These are phyloP conservation scores for Forsythia suspensa DNA, from an alignment of 257 asterid species.

Conservation along the genomic window DNA sequence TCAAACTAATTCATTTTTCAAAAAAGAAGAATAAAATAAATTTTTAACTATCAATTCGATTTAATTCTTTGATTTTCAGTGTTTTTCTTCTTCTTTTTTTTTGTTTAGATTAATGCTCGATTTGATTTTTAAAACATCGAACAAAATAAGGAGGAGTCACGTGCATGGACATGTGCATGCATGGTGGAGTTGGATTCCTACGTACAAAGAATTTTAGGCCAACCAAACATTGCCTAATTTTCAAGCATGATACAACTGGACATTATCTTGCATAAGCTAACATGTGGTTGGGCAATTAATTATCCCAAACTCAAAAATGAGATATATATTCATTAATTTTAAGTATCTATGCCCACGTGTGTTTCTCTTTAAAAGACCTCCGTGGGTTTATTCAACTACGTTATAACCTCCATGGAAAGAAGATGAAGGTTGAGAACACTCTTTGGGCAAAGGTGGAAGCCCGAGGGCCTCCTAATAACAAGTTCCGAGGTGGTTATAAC, in stretches of 20 bases:
- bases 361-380: too few relatives aligned
- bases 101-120: not conserved
- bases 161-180: not conserved
- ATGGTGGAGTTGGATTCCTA: constrained; percentile 12
- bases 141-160: not conserved
- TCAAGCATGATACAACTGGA: not conserved
- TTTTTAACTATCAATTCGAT: not conserved
- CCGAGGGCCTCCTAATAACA: too few relatives aligned
- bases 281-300: not conserved
- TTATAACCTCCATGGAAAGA: too few relatives aligned
- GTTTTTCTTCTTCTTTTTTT: not conserved
- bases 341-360: too few relatives aligned
- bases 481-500: too few relatives aligned
- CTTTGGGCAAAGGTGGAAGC: too few relatives aligned
- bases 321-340: too few relatives aligned
- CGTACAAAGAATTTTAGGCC: not conserved
- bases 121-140: not conserved
- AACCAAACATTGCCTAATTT: not conserved
- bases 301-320: not conserved
- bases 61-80: not conserved
- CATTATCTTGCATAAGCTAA: not conserved
- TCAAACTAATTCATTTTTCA: too few relatives aligned
- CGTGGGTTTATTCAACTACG: too few relatives aligned
- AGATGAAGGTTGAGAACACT: too few relatives aligned
- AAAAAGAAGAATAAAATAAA: too few relatives aligned